Base-by-base conservation (phyloP, 78 protist species). In the Tieghemostelium lacteum region DNA sequence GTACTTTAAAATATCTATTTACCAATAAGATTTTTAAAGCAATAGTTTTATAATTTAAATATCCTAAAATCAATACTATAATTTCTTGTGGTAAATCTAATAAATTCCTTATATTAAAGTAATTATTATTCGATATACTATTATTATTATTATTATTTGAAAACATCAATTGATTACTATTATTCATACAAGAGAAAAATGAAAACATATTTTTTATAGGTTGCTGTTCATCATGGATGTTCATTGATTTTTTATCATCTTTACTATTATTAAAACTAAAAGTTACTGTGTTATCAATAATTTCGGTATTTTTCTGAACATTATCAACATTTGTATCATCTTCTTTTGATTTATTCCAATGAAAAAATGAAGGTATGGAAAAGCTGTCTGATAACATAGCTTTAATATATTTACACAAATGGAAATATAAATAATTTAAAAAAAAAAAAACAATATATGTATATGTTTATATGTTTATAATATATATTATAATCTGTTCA, bases 11-110 rank as follows among this genome's bases (percentile, higher is more conserved):
- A 33, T 83, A 49, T 29, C 36, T 66, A 42, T 83, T 83, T 49
- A 83, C 37, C 36, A 55, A 31, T 8, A 55, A 54, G 5, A 73
- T 17, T 20, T 19, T 31, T 16, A 34, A 29, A 3, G 72, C 24
- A n/a, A 83, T 69, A 54, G 66, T 78, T 24, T 29, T 62, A 29
- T 16, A 69, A 7, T 54, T 50, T n/a, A 83, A 52, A 69, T 33
- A 83, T 0, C 78, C 45, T 0, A 83, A 58, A 7, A 83, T 60
- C 17, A 69, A 57, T 0, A 83, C 67, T 28, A 83, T 70, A 7
- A 83, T 57, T 58, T 83, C 91, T 3, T 29, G 19, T 40, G 91
- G 91, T 24, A 83, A 31, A 7, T 71, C 77, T 71, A 57, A 33
- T 3, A 57, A n/a, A 24, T n/a, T 54, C 8, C n/a, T 33, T 33